These are phyloP conservation scores for Pythium utonaiense DNA, from an alignment of 352 stramenopile genomes.

Conservation along the genomic window DNA sequence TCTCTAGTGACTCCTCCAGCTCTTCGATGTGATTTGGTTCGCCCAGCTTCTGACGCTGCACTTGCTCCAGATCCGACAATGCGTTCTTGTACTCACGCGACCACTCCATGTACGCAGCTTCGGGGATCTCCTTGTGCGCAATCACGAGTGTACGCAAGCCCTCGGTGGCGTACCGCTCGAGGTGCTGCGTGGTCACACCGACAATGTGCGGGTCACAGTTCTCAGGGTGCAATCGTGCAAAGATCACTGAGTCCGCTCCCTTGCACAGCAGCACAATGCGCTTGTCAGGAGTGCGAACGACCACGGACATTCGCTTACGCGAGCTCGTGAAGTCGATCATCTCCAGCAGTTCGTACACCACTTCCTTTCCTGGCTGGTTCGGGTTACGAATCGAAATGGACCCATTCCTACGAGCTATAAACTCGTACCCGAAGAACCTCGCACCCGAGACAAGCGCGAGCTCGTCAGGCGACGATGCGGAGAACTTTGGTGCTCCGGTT, in stretches of 20 bases:
- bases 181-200: constrained; percentile 61
- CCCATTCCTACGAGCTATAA: constrained; percentile 61
- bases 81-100: constrained; percentile 70
- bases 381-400: constrained; percentile 52
- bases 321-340: constrained; percentile 98
- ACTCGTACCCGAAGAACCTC: constrained; percentile 79
- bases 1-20: constrained; percentile 78
- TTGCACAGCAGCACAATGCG: constrained; percentile 77
- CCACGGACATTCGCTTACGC: constrained; percentile 98
- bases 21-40: constrained; percentile 74
- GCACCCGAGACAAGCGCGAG: constrained; percentile 77
- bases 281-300: constrained; percentile 84
- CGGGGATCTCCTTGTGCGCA: constrained; percentile 68
- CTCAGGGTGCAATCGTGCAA: constrained; percentile 43
- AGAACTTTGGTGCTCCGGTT: constrained; percentile 45
- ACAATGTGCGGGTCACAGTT: constrained; percentile 49
- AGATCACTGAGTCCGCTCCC: constrained; percentile 83
- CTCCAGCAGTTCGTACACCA: constrained; percentile 88
- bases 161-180: constrained; percentile 84
- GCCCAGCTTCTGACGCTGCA: constrained; percentile 46
- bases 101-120: constrained; percentile 69
- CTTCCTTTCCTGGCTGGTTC: constrained; percentile 22
- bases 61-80: constrained; percentile 67
- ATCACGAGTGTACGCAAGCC: constrained; percentile 88
- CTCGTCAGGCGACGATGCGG: constrained; percentile 78